Percentiles rank a stretch among this genome's conserved stretches.
These are phyloP conservation scores for Camellia sinensis DNA, from an alignment of 148 eudicot genomes.

Conservation along the genomic window DNA sequence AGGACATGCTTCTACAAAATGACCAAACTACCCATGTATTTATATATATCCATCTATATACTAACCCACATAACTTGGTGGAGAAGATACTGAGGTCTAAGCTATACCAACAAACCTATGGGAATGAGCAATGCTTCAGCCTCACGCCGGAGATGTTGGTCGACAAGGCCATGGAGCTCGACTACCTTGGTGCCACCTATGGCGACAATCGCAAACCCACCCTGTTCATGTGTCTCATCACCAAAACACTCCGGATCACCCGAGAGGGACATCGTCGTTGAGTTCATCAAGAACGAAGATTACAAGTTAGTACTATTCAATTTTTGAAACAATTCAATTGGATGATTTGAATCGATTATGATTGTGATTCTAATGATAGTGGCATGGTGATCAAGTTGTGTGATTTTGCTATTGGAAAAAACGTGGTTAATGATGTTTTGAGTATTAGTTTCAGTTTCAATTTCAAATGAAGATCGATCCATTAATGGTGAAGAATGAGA, in stretches of 20 bases:
- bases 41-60: neutral
- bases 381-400: too few relatives aligned
- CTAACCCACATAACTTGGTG: slow-evolving; percentile 90
- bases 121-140: slow-evolving; percentile 99
- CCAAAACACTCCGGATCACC: slow-evolving; percentile 93
- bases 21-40: too few relatives aligned
- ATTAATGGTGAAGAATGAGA: too few relatives aligned
- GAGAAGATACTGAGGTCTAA: slow-evolving; percentile 87
- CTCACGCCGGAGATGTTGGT: slow-evolving; percentile 96
- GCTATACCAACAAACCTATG: slow-evolving; percentile 75
- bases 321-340: neutral
- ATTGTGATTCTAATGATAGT: too few relatives aligned
- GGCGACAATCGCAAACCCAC: slow-evolving; percentile 93
- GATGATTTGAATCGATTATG: too few relatives aligned
- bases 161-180: slow-evolving; percentile 98
- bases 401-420: too few relatives aligned
- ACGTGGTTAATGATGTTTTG: too few relatives aligned
- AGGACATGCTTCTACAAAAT: too few relatives aligned
- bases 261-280: slow-evolving; percentile 79
- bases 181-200: slow-evolving; percentile 82
- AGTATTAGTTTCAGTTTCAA: too few relatives aligned
- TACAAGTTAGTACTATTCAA: slow-evolving; percentile 36
- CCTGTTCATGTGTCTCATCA: slow-evolving; percentile 80
- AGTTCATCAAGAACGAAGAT: slow-evolving; percentile 72
- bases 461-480: too few relatives aligned